phyloP scores from a whole-genome alignment of 257 asterid genomes.

The Schizonepeta tenuifolia region DNA sequence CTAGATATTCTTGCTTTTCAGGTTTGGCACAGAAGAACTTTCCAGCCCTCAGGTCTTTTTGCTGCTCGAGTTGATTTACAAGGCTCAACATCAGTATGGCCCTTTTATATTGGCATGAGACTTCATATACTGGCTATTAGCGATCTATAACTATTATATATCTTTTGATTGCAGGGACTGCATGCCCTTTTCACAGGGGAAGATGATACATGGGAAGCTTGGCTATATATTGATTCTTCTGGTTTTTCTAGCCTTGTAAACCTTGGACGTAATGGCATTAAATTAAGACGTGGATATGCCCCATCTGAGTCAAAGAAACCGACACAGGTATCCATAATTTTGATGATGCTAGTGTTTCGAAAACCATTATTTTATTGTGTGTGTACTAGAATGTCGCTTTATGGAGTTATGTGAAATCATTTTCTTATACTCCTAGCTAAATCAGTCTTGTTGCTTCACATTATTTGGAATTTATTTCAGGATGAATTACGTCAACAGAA shows the following conservation, averaged over 20 bases:
- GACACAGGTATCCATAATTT: conserved; percentile 64
- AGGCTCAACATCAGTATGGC: conserved; percentile 81
- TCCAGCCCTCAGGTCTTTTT: conserved; percentile 96
- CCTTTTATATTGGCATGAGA: conserved; percentile 17
- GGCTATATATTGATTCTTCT: conserved; percentile 79
- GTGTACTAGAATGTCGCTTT: neutral
- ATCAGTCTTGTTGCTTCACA: conserved; percentile 8
- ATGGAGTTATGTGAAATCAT: conserved; percentile 3
- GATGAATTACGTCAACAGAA: conserved; percentile 89
- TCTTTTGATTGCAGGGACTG: conserved; percentile 61
- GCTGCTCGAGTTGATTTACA: conserved; percentile 99
- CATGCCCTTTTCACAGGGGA: conserved; percentile 96
- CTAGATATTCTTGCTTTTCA: conserved; percentile 41
- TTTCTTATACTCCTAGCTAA: conserved; percentile 26
- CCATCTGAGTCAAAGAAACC: conserved; percentile 83
- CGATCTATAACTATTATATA: conserved; percentile 16
- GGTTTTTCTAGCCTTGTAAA: conserved; percentile 63
- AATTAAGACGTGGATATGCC: conserved; percentile 96
- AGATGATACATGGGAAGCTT: conserved; percentile 98
- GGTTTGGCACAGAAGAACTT: conserved; percentile 97
- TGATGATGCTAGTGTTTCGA: neutral
- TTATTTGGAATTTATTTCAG: conserved; percentile 47
- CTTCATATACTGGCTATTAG: conserved; percentile 13
- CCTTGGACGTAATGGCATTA: conserved; percentile 54
- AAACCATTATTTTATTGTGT: neutral